Evolutionary conservation across 2,329 filamentous ascomycete genomes (phyloP).

Genomic region (Periconia sp.): DNA sequence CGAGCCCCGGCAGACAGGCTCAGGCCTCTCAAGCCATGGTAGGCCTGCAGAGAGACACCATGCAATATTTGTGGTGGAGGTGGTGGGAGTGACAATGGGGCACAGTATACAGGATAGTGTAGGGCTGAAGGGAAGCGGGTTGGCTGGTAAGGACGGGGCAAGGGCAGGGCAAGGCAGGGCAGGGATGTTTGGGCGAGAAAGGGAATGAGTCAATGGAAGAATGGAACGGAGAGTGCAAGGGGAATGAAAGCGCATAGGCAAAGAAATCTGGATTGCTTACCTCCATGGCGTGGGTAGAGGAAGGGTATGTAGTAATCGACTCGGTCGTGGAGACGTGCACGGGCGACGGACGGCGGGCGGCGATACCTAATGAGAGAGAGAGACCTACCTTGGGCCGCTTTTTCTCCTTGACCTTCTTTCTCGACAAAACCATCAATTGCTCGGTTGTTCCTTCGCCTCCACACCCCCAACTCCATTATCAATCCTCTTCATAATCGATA

Average conservation of each 20-base stretch:
- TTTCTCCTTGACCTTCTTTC: no score
- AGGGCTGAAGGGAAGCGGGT: constrained; percentile 23
- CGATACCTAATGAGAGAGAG: no score
- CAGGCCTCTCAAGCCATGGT: constrained; percentile 27
- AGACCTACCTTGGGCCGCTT: no score
- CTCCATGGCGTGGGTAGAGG: constrained; percentile 25
- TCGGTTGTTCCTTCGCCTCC: no score
- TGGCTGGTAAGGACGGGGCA: neutral
- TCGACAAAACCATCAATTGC: no score
- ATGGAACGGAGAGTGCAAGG: constrained; percentile 3
- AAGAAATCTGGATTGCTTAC: constrained; percentile 31
- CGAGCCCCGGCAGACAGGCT: constrained; percentile 17
- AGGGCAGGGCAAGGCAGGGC: constrained; percentile 11
- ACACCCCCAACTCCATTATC: no score
- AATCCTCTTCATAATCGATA: no score
- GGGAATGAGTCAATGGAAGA: neutral
- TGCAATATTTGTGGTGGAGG: neutral
- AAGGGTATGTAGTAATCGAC: constrained; percentile 21
- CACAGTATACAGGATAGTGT: neutral
- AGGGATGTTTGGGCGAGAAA: neutral
- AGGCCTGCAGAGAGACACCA: constrained; percentile 13
- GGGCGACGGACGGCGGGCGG: constrained; percentile 15
- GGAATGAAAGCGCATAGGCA: constrained; percentile 9
- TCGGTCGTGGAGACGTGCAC: constrained; percentile 25
- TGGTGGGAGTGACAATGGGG: neutral